Evolutionary conservation across 2,329 filamentous ascomycete genomes (phyloP).

Genomic region (Lasiodiplodia sp.): DNA sequence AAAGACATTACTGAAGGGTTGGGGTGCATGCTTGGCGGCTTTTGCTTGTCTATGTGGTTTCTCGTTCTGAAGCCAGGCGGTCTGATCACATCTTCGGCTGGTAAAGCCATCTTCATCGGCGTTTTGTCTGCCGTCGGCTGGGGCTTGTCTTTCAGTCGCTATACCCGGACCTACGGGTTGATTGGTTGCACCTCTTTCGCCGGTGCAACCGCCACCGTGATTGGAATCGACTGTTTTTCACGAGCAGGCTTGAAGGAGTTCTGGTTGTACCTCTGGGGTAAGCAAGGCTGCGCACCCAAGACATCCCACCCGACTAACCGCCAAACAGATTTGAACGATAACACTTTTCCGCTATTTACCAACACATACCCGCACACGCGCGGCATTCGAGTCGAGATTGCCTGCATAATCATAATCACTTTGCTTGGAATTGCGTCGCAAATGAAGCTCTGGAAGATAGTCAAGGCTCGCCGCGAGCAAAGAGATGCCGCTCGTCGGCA

Average conservation of each 20-base stretch:
- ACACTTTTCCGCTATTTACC: constrained; percentile 79
- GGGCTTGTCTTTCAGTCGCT: constrained; percentile 70
- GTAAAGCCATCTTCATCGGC: constrained; percentile 78
- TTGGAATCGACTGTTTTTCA: constrained; percentile 92
- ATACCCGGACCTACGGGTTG: constrained; percentile 78
- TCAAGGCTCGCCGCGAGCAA: constrained; percentile 62
- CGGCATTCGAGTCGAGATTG: constrained; percentile 85
- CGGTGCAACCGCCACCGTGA: constrained; percentile 77
- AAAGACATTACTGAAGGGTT: constrained; percentile 82
- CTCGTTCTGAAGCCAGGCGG: constrained; percentile 79
- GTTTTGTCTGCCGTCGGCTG: constrained; percentile 73
- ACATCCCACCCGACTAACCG: not conserved
- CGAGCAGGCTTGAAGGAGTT: constrained; percentile 93
- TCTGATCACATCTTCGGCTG: constrained; percentile 66
- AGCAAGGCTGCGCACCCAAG: constrained; percentile 37
- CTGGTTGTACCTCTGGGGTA: constrained; percentile 89
- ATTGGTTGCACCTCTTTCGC: constrained; percentile 80
- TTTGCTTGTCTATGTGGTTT: constrained; percentile 90
- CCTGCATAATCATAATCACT: constrained; percentile 76
- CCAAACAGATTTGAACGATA: constrained; percentile 70
- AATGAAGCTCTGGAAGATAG: constrained; percentile 82
- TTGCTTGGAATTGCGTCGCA: constrained; percentile 83
- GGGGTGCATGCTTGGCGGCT: constrained; percentile 87
- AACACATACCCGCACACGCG: constrained; percentile 84
- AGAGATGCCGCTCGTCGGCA: constrained; percentile 56